Percentiles rank a stretch among this genome's conserved stretches.
phyloP scores from a whole-genome alignment of 495 filamentous ascomycete species.

The Trichoderma orchidacearum region DNA sequence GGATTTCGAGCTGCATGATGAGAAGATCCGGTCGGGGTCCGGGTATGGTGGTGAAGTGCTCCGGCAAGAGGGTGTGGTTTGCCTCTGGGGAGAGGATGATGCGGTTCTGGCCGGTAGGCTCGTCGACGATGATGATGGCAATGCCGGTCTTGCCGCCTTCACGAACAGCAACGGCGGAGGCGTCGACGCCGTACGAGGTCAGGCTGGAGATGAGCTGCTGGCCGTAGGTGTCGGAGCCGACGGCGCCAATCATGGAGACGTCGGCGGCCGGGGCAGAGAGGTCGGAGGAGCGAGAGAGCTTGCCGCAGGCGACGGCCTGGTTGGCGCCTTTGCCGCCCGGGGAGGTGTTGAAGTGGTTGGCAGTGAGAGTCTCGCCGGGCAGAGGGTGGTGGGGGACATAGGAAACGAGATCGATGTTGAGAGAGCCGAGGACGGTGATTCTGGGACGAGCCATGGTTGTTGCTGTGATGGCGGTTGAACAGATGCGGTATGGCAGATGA shows the following conservation, averaged over 20 bases:
- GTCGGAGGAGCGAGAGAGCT: conserved; percentile 23
- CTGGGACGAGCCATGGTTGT: conserved; percentile 8
- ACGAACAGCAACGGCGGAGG: conserved; percentile 33
- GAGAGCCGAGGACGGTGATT: conserved; percentile 76
- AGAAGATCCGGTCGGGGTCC: conserved; percentile 45
- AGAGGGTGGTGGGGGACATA: conserved; percentile 70
- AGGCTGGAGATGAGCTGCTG: conserved; percentile 35
- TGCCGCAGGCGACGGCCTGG: conserved; percentile 69
- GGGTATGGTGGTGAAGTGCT: neutral
- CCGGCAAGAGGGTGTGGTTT: conserved; percentile 41
- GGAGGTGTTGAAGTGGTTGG: conserved; percentile 62
- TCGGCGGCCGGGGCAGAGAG: conserved; percentile 30
- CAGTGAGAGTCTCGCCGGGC: conserved; percentile 77
- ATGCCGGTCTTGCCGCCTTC: conserved; percentile 55
- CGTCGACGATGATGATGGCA: conserved; percentile 73
- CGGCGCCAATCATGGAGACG: conserved; percentile 72
- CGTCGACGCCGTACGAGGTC: conserved; percentile 47
- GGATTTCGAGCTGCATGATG: conserved; percentile 84
- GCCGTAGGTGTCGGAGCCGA: conserved; percentile 60
- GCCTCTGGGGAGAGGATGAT: conserved; percentile 74
- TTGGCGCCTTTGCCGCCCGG: conserved; percentile 93
- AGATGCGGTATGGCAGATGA: too few species aligned
- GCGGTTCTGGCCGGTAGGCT: conserved; percentile 67
- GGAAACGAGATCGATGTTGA: conserved; percentile 87
- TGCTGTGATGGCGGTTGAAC: neutral